Evolutionary conservation across 345 rosid species (phyloP).

Genomic region (Eutrema yunnanense): DNA sequence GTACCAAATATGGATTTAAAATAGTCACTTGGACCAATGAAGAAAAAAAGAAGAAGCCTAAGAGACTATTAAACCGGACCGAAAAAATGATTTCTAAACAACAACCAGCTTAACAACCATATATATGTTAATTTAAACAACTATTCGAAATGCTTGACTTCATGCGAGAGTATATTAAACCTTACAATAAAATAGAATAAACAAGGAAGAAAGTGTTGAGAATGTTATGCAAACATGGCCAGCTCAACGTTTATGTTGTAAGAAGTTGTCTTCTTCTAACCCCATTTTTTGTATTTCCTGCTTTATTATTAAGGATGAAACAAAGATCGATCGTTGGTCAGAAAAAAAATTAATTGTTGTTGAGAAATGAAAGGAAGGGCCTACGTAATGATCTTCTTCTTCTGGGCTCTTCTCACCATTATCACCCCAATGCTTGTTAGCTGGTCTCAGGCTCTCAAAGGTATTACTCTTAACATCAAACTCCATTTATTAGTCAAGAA

Average conservation of each 20-base stretch:
- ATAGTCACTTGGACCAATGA: background rate
- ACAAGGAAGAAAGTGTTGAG: conserved; percentile 25
- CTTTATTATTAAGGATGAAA: conserved; percentile 20
- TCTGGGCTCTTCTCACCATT: conserved; percentile 86
- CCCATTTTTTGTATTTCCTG: conserved; percentile 18
- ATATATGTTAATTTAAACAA: conserved; percentile 5
- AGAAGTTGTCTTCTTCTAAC: conserved; percentile 24
- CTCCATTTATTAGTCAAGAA: background rate
- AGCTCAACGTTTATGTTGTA: conserved; percentile 23
- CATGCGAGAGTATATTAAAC: conserved; percentile 24
- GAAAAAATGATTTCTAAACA: conserved; percentile 6
- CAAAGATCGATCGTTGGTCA: conserved; percentile 12
- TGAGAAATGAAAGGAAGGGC: conserved; percentile 62
- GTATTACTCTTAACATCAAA: conserved; percentile 1
- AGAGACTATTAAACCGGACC: background rate
- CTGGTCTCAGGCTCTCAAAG: conserved; percentile 65
- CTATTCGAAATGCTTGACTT: conserved; percentile 23
- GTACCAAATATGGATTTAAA: background rate
- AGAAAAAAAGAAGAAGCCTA: background rate
- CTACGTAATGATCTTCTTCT: conserved; percentile 71
- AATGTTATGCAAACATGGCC: conserved; percentile 36
- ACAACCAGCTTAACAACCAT: conserved; percentile 25
- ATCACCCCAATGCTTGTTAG: conserved; percentile 81
- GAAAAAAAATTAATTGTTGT: background rate
- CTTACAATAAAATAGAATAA: background rate